These are phyloP conservation scores for Solanum sitiens DNA, from an alignment of 257 asterid species.

Conservation along the genomic window DNA sequence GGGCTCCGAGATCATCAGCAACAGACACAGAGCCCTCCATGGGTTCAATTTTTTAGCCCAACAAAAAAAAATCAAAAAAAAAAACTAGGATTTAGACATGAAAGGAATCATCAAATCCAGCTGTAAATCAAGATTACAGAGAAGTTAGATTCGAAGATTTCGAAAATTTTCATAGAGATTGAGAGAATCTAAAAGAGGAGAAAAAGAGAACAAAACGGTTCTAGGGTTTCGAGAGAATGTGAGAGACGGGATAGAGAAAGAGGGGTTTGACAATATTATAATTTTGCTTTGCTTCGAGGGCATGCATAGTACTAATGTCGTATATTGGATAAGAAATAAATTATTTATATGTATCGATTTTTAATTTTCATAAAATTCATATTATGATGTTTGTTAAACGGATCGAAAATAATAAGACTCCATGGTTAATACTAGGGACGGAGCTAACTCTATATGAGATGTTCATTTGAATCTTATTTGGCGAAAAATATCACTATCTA, in stretches of 20 bases:
- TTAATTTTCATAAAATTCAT: too few species aligned
- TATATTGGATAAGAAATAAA: too few species aligned
- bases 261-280: constrained; percentile 58
- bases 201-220: constrained; percentile 4
- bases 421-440: too few species aligned
- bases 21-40: constrained; percentile 71
- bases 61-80: background rate
- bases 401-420: fast-evolving
- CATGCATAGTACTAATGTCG: background rate
- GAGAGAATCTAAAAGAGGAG: background rate
- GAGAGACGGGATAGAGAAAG: background rate
- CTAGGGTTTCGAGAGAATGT: background rate
- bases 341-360: fast-evolving
- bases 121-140: constrained; percentile 11
- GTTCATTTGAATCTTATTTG: too few species aligned
- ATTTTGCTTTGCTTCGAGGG: background rate
- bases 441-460: fast-evolving
- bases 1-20: constrained; percentile 49
- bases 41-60: constrained; percentile 7
- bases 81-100: constrained; percentile 7
- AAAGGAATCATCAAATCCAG: constrained; percentile 41
- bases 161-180: constrained; percentile 26
- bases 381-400: fast-evolving
- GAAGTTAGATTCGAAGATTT: constrained; percentile 10
- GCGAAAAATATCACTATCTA: too few species aligned